Conservation (phyloP, 768 basidiomycete genomes). For the Suillus subalutaceus region DNA sequence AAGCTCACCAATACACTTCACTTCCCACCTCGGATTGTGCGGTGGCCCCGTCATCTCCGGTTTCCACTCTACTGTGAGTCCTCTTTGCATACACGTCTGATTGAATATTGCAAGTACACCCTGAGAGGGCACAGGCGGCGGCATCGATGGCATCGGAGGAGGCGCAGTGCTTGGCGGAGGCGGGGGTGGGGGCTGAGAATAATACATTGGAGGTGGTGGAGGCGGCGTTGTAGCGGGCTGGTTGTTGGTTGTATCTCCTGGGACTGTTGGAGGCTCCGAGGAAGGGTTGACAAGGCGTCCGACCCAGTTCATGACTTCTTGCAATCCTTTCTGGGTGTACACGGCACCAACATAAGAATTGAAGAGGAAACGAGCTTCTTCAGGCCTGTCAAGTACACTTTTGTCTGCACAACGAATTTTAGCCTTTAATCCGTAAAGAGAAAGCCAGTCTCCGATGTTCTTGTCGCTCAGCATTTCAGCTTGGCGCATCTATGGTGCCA, state of each 20-base stretch:
- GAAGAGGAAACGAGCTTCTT: slow-evolving; percentile 57
- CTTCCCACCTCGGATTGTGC: slow-evolving; percentile 61
- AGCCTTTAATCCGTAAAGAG: slow-evolving; percentile 51
- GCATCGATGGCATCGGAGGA: slow-evolving; percentile 23
- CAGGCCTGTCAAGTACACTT: slow-evolving; percentile 38
- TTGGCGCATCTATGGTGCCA: slow-evolving; percentile 26
- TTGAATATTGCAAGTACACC: slow-evolving; percentile 53
- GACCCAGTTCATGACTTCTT: slow-evolving; percentile 58
- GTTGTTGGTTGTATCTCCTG: slow-evolving; percentile 17
- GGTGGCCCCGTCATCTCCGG: slow-evolving; percentile 50
- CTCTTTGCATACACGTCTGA: slow-evolving; percentile 54
- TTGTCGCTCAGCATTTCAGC: slow-evolving; percentile 37
- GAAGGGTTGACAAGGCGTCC: slow-evolving; percentile 56
- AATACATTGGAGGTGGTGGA: slow-evolving; percentile 26
- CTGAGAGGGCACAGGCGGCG: slow-evolving; percentile 25
- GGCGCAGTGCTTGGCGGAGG: slow-evolving; percentile 22
- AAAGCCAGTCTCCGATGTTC: slow-evolving; percentile 52
- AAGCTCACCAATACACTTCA: slow-evolving; percentile 52
- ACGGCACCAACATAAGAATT: slow-evolving; percentile 69
- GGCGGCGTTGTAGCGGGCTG: slow-evolving; percentile 16
- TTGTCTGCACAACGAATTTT: slow-evolving; percentile 52
- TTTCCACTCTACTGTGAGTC: slow-evolving; percentile 47
- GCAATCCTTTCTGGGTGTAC: slow-evolving; percentile 57
- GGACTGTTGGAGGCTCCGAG: slow-evolving; percentile 25
- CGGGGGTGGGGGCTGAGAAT: slow-evolving; percentile 17